Percentiles rank a stretch among this genome's conserved stretches.
Evolutionary conservation across 2,329 filamentous ascomycete species (phyloP).

Genomic region (Aspergillus sclerotialis): DNA sequence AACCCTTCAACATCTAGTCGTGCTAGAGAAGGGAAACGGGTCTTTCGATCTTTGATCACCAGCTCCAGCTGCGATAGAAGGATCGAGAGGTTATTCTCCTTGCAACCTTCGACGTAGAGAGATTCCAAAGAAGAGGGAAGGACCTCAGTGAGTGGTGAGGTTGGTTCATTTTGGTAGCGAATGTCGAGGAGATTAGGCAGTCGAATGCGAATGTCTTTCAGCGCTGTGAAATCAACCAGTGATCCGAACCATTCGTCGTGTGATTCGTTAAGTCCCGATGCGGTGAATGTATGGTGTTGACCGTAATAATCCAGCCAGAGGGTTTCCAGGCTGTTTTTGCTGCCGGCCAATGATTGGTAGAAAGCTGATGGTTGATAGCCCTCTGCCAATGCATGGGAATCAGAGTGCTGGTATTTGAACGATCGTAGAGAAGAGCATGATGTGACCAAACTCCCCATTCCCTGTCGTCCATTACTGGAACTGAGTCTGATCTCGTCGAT

Average conservation of each 20-base stretch:
- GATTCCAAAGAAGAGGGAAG: slow-evolving; percentile 17
- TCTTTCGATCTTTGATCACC: slow-evolving; percentile 14
- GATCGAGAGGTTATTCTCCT: slow-evolving; percentile 18
- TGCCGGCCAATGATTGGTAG: slow-evolving; percentile 14
- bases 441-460: slow-evolving; percentile 16
- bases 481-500: slow-evolving; percentile 19
- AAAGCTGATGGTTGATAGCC: slow-evolving; percentile 21
- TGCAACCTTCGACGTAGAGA: slow-evolving; percentile 22
- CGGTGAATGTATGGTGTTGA: slow-evolving; percentile 21
- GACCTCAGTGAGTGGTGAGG: slow-evolving; percentile 14
- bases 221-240: slow-evolving; percentile 17
- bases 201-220: slow-evolving; percentile 23
- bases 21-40: slow-evolving; percentile 11
- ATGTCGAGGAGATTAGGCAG: slow-evolving; percentile 25
- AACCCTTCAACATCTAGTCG: slow-evolving; percentile 20
- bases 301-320: slow-evolving; percentile 24
- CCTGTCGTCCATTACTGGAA: slow-evolving; percentile 18
- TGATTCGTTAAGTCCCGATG: slow-evolving; percentile 19
- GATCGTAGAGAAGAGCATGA: slow-evolving; percentile 17
- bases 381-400: slow-evolving; percentile 17
- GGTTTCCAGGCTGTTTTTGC: slow-evolving; percentile 17
- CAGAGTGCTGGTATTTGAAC: slow-evolving; percentile 27
- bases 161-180: slow-evolving; percentile 19
- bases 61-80: slow-evolving; percentile 16
- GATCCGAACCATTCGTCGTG: slow-evolving; percentile 26